These are phyloP conservation scores for Scedosporium minutisporum DNA, from an alignment of 2,329 filamentous ascomycete species.

Conservation along the genomic window DNA sequence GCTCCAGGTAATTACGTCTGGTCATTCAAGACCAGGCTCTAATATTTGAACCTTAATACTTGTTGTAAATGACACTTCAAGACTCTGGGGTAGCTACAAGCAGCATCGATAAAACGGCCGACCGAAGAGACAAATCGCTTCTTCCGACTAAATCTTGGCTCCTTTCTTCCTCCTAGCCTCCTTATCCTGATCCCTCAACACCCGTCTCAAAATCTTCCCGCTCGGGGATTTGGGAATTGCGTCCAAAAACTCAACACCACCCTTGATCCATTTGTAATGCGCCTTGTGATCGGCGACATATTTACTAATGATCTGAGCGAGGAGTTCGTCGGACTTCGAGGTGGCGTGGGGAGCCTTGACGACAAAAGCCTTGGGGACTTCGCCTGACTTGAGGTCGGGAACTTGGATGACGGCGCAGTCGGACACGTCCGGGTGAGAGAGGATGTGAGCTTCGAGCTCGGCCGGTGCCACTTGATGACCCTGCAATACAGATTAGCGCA, in stretches of 20 bases:
- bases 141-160: conserved; percentile 41
- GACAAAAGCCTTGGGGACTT: conserved; percentile 60
- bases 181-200: conserved; percentile 58
- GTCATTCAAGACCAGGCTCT: too few relatives aligned
- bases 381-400: conserved; percentile 50
- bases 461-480: conserved; percentile 76
- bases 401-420: conserved; percentile 73
- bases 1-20: too few relatives aligned
- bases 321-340: conserved; percentile 18
- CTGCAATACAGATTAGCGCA: conserved; percentile 18
- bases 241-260: conserved; percentile 43
- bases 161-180: conserved; percentile 50
- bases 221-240: conserved; percentile 54
- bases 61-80: too few relatives aligned
- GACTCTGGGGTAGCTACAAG: too few relatives aligned
- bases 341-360: conserved; percentile 39
- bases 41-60: too few relatives aligned
- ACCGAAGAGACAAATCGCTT: too few relatives aligned
- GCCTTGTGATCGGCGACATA: conserved; percentile 50
- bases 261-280: conserved; percentile 48
- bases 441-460: conserved; percentile 70
- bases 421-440: conserved; percentile 64
- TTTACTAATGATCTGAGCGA: conserved; percentile 31
- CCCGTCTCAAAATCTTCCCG: conserved; percentile 53
- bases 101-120: too few relatives aligned